A percentile compares a stretch with the other conserved stretches of the same genome.
phyloP scores from a whole-genome alignment of 345 rosid genomes.

The Boechera retrofracta region DNA sequence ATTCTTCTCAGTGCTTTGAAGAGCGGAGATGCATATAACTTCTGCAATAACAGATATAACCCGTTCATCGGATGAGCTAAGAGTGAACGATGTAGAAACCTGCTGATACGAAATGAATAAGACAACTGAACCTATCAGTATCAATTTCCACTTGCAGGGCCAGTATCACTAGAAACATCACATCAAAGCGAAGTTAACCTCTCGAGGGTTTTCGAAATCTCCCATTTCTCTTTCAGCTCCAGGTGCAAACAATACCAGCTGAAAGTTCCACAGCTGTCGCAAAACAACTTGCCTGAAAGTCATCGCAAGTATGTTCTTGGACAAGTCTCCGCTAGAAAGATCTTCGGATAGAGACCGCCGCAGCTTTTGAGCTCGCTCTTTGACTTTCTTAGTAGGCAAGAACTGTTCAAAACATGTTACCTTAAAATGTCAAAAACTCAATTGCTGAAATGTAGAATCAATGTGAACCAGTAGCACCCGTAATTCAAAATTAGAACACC shows the following conservation, averaged over 20 bases:
- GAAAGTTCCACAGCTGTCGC: conserved; percentile 78
- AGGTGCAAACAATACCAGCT: conserved; percentile 67
- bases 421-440: conserved; percentile 19
- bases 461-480: neutral
- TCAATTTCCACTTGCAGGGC: conserved; percentile 52
- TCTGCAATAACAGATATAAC: conserved; percentile 77
- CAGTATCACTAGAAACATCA: conserved; percentile 50
- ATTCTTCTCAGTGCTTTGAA: conserved; percentile 64
- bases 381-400: conserved; percentile 79
- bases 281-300: conserved; percentile 88
- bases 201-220: conserved; percentile 68
- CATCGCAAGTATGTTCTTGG: conserved; percentile 80
- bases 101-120: conserved; percentile 69
- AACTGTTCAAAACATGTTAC: conserved; percentile 53
- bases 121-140: conserved; percentile 70
- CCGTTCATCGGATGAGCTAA: conserved; percentile 67
- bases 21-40: conserved; percentile 65
- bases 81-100: conserved; percentile 65
- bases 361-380: conserved; percentile 68
- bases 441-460: conserved; percentile 14
- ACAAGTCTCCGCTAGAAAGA: conserved; percentile 49
- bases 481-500: neutral
- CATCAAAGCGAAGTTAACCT: conserved; percentile 58
- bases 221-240: conserved; percentile 76
- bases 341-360: conserved; percentile 54